These are phyloP conservation scores for Linderniella brevidens DNA, from an alignment of 257 asterid species.

Conservation along the genomic window DNA sequence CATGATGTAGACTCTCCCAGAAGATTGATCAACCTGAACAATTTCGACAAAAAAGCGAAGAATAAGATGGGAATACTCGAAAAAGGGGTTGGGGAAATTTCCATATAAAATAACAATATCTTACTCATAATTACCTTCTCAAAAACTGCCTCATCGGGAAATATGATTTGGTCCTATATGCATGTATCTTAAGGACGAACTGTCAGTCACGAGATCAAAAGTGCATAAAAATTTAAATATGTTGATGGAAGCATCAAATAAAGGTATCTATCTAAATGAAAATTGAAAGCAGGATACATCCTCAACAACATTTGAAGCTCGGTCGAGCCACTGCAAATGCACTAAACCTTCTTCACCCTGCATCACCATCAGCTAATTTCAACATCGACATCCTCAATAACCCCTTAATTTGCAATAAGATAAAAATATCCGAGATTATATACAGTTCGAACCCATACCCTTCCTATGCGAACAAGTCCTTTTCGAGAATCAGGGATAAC, in stretches of 20 bases:
- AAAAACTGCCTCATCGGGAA: slow-evolving; percentile 83
- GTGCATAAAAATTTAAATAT: neutral
- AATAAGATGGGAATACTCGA: slow-evolving; percentile 4
- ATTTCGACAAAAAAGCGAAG: neutral
- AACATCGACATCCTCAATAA: no score
- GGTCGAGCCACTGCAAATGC: slow-evolving; percentile 87
- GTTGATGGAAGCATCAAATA: neutral
- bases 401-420: no score
- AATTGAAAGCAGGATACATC: slow-evolving; percentile 73
- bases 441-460: no score
- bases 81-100: slow-evolving; percentile 6
- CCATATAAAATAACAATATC: neutral
- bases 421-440: no score
- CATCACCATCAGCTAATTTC: no score
- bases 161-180: slow-evolving; percentile 73
- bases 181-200: slow-evolving; percentile 30
- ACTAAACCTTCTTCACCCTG: slow-evolving; percentile 88
- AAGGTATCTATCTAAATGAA: no score
- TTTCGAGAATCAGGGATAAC: slow-evolving; percentile 80
- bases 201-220: slow-evolving; percentile 6
- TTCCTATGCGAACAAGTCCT: slow-evolving; percentile 84
- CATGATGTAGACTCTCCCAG: slow-evolving; percentile 83
- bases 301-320: slow-evolving; percentile 48
- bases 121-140: slow-evolving; percentile 43
- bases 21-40: slow-evolving; percentile 62